These are phyloP conservation scores for Chrysosporium queenslandicum DNA, from an alignment of 2,329 filamentous ascomycete species.

Conservation along the genomic window DNA sequence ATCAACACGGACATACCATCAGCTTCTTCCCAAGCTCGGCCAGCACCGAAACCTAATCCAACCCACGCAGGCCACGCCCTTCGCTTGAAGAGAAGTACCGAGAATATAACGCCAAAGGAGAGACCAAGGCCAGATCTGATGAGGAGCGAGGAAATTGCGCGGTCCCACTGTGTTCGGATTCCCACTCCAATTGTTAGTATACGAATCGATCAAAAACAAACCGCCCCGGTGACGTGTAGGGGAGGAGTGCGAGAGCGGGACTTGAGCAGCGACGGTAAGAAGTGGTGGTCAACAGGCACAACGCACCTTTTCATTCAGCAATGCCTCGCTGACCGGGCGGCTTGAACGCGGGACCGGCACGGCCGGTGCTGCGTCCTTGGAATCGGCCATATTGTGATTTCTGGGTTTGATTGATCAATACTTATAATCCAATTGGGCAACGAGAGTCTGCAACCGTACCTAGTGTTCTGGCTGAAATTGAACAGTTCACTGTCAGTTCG, in stretches of 20 bases:
- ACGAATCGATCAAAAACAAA: not conserved
- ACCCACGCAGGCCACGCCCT: slow-evolving; percentile 96
- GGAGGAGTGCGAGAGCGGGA: no score
- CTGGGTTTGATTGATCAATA: not conserved
- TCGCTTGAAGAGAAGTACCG: slow-evolving; percentile 94
- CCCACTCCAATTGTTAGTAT: not conserved
- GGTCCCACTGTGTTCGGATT: slow-evolving; percentile 66
- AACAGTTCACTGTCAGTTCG: slow-evolving; percentile 3
- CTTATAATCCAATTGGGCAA: not conserved
- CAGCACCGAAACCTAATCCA: slow-evolving; percentile 88
- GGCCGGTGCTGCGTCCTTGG: slow-evolving; percentile 45
- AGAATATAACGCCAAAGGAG: slow-evolving; percentile 96
- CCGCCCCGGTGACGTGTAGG: not conserved
- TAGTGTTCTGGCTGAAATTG: not conserved
- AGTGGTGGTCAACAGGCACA: no score
- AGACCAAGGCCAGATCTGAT: slow-evolving; percentile 94
- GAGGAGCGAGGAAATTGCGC: slow-evolving; percentile 91
- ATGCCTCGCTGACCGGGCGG: slow-evolving; percentile 86
- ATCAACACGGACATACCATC: slow-evolving; percentile 53
- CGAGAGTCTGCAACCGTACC: not conserved
- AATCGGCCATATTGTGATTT: slow-evolving; percentile 44
- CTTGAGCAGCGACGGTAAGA: no score
- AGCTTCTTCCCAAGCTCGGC: slow-evolving; percentile 96
- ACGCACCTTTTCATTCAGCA: slow-evolving; percentile 95
- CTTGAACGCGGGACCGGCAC: slow-evolving; percentile 58